Evolutionary conservation across 352 stramenopile species (phyloP), one percentile per base, ranked within the genome.

Genomic region (Poterioochromonas sp.): DNA sequence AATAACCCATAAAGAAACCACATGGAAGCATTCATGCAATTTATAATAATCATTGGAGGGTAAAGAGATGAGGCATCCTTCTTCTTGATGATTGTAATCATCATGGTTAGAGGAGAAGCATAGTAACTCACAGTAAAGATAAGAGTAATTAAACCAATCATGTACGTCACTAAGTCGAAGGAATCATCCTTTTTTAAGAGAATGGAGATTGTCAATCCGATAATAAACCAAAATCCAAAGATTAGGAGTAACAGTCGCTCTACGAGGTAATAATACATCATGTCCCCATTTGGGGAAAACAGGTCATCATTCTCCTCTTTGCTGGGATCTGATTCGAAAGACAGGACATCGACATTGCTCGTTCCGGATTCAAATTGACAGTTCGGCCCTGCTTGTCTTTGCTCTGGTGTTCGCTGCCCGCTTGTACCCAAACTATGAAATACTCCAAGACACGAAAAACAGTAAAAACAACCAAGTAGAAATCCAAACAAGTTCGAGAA

Each of bases 11-110:
- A 77, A 8, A 12, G 5, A 12, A 64, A 63, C 69, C 69, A 77
- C 32, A 77, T 35, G 22, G 37, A 32, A 32, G 44, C 43, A 40
- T 64, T 64, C 29, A 77, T 3, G 37, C 26, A 32, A 43, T 77
- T 77, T 18, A 65, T 29, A 12, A 77, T 29, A 37, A 77, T 65
- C 5, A 22, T 40, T 65, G 69, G 69, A 47, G 73, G 41, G 32
- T 77, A 77, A n/a, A 77, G 41, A 40, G 44, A 64, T 26, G 69
- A 77, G 26, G 69, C 12, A 37, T 77, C 41, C 37, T 77, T 77
- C 5, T 8, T 65, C 8, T 2, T 5, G 26, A 77, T 60, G 41
- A 77, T 70, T 37, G 77, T 5, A 12, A 63, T 22, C 63, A 73
- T 73, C 5, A 3, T 73, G 8, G 29, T 32, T 11, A 73, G 35